A percentile compares a stretch with the other conserved stretches of the same genome.
These are phyloP conservation scores for Diaporthe vaccinii DNA, from an alignment of 2,329 filamentous ascomycete genomes.

Conservation along the genomic window DNA sequence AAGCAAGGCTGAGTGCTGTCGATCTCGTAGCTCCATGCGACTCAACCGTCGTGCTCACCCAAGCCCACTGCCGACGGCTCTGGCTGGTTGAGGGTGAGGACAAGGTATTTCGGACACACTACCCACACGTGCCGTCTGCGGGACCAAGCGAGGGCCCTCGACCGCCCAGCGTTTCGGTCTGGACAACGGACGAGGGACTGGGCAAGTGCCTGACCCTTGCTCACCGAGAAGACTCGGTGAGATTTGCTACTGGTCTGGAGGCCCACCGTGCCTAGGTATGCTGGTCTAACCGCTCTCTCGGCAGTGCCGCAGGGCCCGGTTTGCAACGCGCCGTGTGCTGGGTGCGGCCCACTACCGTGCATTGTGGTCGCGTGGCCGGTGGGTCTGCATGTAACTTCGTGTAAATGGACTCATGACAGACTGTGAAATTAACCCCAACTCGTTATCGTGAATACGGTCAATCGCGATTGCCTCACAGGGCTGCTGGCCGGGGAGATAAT, in stretches of 20 bases:
- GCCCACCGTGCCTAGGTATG: not conserved
- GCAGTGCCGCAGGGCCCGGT: slow-evolving; percentile 32
- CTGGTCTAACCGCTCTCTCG: slow-evolving; percentile 19
- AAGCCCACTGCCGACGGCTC: slow-evolving; percentile 8
- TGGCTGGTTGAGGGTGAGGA: no score
- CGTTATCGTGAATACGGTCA: not conserved
- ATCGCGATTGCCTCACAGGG: slow-evolving; percentile 29
- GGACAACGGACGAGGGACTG: slow-evolving; percentile 21
- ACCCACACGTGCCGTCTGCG: slow-evolving; percentile 23
- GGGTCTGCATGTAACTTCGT: slow-evolving; percentile 36
- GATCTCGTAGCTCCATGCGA: not conserved
- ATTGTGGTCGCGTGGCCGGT: slow-evolving; percentile 39
- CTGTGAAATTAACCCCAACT: slow-evolving; percentile 24
- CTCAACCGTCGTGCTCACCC: not conserved
- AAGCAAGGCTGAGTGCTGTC: not conserved
- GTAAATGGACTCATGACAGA: slow-evolving; percentile 29
- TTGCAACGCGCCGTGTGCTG: slow-evolving; percentile 12
- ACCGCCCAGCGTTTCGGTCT: slow-evolving; percentile 30
- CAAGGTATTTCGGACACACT: not conserved
- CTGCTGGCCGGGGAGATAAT: not conserved
- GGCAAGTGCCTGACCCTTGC: slow-evolving; percentile 12
- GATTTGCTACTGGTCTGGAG: slow-evolving; percentile 7
- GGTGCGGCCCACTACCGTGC: slow-evolving; percentile 31
- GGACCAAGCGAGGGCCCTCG: slow-evolving; percentile 18
- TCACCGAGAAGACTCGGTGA: slow-evolving; percentile 26